A percentile compares a stretch with the other conserved stretches of the same genome.
Evolutionary conservation across 78 protist genomes (phyloP).

Genomic region (Anaeramoeba ignava): DNA sequence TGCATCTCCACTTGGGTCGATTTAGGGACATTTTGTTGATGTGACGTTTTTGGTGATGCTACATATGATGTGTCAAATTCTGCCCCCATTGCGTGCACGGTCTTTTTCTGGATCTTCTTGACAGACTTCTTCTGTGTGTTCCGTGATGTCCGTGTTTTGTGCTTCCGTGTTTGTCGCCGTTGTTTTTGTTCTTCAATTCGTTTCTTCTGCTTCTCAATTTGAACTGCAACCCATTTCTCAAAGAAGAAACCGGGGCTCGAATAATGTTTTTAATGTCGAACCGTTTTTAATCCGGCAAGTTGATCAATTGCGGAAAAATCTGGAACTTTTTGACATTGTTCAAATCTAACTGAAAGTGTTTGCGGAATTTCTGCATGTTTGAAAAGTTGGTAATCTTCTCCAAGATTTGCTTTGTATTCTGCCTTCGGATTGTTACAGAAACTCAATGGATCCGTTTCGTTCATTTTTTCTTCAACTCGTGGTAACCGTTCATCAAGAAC

Average conservation of each 20-base stretch:
- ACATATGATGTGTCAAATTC: too few relatives aligned
- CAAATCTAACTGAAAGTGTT: not conserved
- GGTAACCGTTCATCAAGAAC: not conserved
- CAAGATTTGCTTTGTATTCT: not conserved
- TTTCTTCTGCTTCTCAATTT: not conserved
- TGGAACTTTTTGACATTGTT: not conserved
- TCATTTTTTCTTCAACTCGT: not conserved
- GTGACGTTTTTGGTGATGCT: too few relatives aligned
- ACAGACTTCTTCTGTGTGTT: not conserved
- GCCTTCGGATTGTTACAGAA: not conserved
- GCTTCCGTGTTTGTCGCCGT: not conserved
- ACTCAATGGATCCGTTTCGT: not conserved
- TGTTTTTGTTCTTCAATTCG: not conserved
- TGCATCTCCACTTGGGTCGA: too few relatives aligned
- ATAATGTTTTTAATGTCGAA: not conserved
- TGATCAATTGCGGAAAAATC: not conserved
- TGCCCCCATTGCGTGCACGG: not conserved
- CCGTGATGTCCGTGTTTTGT: not conserved
- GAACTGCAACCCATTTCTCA: not conserved
- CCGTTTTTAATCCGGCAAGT: not conserved
- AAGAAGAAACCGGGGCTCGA: not conserved
- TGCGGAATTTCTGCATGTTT: not conserved
- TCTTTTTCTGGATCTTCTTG: not conserved
- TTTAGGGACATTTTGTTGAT: too few relatives aligned
- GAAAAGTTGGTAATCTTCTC: not conserved